Conservation (phyloP, 176 grass and related monocot species). For the Eragrostis nindensis region DNA sequence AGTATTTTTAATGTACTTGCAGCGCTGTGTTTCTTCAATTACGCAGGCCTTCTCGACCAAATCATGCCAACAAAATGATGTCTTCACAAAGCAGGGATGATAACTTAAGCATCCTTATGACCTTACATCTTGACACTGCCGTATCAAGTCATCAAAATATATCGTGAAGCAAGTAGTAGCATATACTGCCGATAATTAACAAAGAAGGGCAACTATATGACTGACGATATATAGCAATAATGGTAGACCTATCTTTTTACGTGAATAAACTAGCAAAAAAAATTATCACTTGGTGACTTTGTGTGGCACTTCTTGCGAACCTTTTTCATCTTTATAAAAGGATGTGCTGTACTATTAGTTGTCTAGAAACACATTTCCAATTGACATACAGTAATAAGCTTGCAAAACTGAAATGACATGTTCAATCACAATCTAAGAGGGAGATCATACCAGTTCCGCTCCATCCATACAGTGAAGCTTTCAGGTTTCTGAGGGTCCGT, state of each 20-base stretch:
- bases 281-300: not conserved
- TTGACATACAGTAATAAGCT: not conserved
- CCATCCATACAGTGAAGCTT: not conserved
- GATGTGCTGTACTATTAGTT: not conserved
- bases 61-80: slow-evolving; percentile 25
- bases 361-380: not conserved
- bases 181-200: not conserved
- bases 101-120: not conserved
- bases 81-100: not conserved
- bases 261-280: too few relatives aligned
- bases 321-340: not conserved
- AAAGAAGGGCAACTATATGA: too few relatives aligned
- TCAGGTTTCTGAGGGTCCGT: not conserved
- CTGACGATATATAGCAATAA: not conserved
- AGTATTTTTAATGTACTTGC: not conserved
- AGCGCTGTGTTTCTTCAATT: not conserved
- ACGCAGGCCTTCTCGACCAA: slow-evolving; percentile 12
- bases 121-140: not conserved
- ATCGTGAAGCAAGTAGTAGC: too few relatives aligned
- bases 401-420: not conserved
- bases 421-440: not conserved
- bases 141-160: too few relatives aligned
- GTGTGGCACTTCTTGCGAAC: not conserved
- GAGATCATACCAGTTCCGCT: not conserved
- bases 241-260: not conserved